phyloP scores from a whole-genome alignment of 495 filamentous ascomycete genomes.

The Halenospora varia region DNA sequence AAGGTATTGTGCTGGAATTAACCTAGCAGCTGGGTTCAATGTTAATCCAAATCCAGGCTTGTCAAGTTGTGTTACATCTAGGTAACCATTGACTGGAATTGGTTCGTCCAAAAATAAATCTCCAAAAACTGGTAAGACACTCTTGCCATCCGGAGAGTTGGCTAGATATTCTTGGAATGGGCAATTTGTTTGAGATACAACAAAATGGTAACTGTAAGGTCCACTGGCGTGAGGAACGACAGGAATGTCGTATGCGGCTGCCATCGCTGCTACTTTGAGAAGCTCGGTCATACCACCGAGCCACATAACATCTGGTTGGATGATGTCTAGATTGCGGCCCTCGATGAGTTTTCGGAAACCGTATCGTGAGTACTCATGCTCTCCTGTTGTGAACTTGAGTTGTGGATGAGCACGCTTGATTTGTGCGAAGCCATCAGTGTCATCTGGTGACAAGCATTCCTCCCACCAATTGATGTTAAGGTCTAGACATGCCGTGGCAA shows the following conservation, averaged over 20 bases:
- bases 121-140: conserved; percentile 84
- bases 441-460: conserved; percentile 84
- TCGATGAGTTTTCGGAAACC: conserved; percentile 93
- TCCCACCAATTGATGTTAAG: conserved; percentile 97
- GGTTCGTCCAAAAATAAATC: conserved; percentile 89
- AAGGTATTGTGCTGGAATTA: conserved; percentile 69
- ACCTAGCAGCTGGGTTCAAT: conserved; percentile 71
- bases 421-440: conserved; percentile 82
- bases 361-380: conserved; percentile 90
- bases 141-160: conserved; percentile 86
- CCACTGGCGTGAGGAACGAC: conserved; percentile 93
- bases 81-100: conserved; percentile 74
- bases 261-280: conserved; percentile 82
- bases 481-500: conserved; percentile 73
- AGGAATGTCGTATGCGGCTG: conserved; percentile 86
- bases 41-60: conserved; percentile 90
- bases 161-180: conserved; percentile 95
- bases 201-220: conserved; percentile 92
- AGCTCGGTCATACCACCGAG: conserved; percentile 88
- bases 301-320: conserved; percentile 97
- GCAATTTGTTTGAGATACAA: conserved; percentile 82
- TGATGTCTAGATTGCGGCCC: conserved; percentile 85
- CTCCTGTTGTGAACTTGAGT: conserved; percentile 91
- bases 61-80: conserved; percentile 73
- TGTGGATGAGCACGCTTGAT: conserved; percentile 86